Evolutionary conservation across 805 yeast species (phyloP), one percentile per base, ranked within the genome.

Genomic region (Metschnikowia arizonensis): DNA sequence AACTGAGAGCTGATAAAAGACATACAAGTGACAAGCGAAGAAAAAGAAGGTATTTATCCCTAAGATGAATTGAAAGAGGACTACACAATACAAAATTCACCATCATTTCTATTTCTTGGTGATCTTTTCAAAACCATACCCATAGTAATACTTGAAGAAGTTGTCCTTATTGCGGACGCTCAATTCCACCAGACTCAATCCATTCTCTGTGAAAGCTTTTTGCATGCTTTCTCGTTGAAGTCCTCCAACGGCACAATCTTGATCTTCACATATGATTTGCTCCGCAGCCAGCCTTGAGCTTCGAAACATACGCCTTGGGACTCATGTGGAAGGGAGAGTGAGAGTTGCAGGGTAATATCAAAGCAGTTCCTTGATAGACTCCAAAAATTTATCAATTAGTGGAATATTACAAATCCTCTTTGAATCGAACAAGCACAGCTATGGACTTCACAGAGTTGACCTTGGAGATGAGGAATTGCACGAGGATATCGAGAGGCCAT

Each of bases 401-500:
- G 39, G 62, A 61, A 8, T 49, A 33, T 39, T 56, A 59, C 17
- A 72, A 49, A 2, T 77, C 76, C 11, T 52, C 49, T 4, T 33
- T 46, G 29, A 66, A 59, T 1, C 82, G 82, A 15, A 77, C 50
- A 21, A 72, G 61, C 42, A 76, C 65, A 1, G 55, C 57, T 5
- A 60, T 46, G 18, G 59, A 47, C 25, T 48, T 51, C 55, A 60
- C 50, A 2, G 56, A 48, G 11, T 53, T 28, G 14, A 49, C 53
- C 8, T 61, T 63, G 6, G 71, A 57, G 34, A 64, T 48, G 19
- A 63, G 39, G 25, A 58, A 57, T 3, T 73, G 50, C n/a, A 72
- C 53, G 7, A 74, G 50, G 0, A 79, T 69, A 59, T 82, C 86
- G 3, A 83, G 55, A 1, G 88, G 88, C 14, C 82, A 73, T 0